Evolutionary conservation across 1,139 yeast genomes (phyloP).

Genomic region (Taphrina betulina): DNA sequence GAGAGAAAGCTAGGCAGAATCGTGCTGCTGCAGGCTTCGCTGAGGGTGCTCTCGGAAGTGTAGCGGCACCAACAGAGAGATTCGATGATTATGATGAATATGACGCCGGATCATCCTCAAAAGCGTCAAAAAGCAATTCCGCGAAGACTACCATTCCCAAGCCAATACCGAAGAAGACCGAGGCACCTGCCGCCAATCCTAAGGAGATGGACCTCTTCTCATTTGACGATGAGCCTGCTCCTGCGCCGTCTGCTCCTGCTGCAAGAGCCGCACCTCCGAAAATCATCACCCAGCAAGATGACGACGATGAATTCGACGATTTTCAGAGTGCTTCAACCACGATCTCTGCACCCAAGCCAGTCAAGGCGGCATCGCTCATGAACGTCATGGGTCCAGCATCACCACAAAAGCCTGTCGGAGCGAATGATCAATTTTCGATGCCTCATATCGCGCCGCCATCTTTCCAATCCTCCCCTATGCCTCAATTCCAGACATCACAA

Average conservation of each 20-base stretch:
- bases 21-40: slow-evolving; percentile 33
- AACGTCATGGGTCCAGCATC: slow-evolving; percentile 31
- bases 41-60: slow-evolving; percentile 34
- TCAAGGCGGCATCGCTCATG: slow-evolving; percentile 27
- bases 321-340: slow-evolving; percentile 70
- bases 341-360: slow-evolving; percentile 38
- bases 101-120: slow-evolving; percentile 42
- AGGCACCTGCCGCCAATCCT: slow-evolving; percentile 41
- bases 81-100: slow-evolving; percentile 69
- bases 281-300: slow-evolving; percentile 38
- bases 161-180: slow-evolving; percentile 39
- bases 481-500: background rate
- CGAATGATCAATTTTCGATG: background rate
- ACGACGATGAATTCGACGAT: slow-evolving; percentile 88
- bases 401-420: slow-evolving; percentile 24
- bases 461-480: slow-evolving; percentile 3
- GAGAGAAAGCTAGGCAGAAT: slow-evolving; percentile 30
- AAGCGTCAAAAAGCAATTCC: background rate
- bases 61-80: slow-evolving; percentile 45
- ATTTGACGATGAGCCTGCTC: slow-evolving; percentile 69
- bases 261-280: slow-evolving; percentile 41
- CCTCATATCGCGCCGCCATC: slow-evolving; percentile 11
- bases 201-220: slow-evolving; percentile 57
- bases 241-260: slow-evolving; percentile 41
- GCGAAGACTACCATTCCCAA: slow-evolving; percentile 28